A percentile compares a stretch with the other conserved stretches of the same genome.
Evolutionary conservation across 2,329 filamentous ascomycete genomes (phyloP).

Genomic region (Fusarium fracticaudum): DNA sequence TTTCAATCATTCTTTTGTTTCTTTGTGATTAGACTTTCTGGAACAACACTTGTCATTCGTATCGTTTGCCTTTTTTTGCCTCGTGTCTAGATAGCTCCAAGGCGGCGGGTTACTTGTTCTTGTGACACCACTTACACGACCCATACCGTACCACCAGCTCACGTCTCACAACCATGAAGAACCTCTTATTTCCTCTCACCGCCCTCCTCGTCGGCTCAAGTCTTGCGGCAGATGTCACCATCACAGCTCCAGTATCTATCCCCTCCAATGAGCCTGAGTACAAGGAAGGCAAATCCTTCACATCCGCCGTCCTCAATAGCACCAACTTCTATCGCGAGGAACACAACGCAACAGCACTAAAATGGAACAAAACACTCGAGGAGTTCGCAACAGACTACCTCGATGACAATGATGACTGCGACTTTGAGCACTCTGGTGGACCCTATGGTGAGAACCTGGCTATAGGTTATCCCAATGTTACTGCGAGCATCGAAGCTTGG

Average conservation of each 20-base stretch:
- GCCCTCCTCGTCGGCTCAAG: constrained; percentile 14
- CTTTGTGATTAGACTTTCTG: neutral
- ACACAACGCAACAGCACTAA: constrained; percentile 67
- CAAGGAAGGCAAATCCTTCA: constrained; percentile 51
- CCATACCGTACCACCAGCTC: neutral
- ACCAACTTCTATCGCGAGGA: constrained; percentile 73
- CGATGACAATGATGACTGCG: constrained; percentile 49
- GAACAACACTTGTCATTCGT: neutral
- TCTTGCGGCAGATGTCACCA: constrained; percentile 44
- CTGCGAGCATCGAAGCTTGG: constrained; percentile 71
- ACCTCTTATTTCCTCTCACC: constrained; percentile 9
- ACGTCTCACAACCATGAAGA: constrained; percentile 25
- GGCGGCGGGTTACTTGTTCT: neutral
- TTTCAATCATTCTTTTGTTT: neutral
- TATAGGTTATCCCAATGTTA: constrained; percentile 69
- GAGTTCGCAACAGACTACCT: constrained; percentile 64
- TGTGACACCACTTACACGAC: constrained; percentile 22
- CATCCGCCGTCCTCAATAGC: constrained; percentile 67
- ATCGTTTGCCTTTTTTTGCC: neutral
- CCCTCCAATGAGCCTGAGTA: constrained; percentile 51
- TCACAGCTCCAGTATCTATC: constrained; percentile 47
- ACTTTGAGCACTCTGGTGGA: constrained; percentile 66
- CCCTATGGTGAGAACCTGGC: constrained; percentile 81
- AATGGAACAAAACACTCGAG: constrained; percentile 73
- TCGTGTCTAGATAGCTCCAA: constrained; percentile 2